These are phyloP conservation scores for Dichotomopilus funicola DNA, from an alignment of 2,329 filamentous ascomycete genomes.

Conservation along the genomic window DNA sequence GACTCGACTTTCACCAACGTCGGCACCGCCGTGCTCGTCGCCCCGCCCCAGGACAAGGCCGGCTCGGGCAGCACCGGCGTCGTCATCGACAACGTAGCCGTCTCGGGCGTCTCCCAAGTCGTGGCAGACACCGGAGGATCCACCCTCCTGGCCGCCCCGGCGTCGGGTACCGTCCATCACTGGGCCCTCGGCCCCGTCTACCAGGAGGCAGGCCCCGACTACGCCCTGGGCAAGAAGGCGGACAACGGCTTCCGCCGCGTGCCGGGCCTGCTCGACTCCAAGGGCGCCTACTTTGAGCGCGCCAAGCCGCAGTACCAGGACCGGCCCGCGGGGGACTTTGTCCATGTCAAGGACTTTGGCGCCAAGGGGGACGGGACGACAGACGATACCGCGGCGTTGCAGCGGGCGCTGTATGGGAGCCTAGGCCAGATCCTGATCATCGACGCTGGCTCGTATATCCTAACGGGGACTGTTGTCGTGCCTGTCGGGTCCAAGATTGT, in stretches of 20 bases:
- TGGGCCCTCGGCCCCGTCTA: constrained; percentile 21
- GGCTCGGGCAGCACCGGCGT: constrained; percentile 26
- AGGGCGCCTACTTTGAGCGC: constrained; percentile 25
- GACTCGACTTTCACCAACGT: background rate
- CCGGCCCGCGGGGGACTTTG: constrained; percentile 8
- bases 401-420: constrained; percentile 32
- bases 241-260: background rate
- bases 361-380: constrained; percentile 60
- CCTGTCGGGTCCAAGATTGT: background rate
- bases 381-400: constrained; percentile 87
- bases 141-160: background rate
- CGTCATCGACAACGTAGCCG: constrained; percentile 48
- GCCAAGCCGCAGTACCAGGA: constrained; percentile 50
- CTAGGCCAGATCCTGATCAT: background rate
- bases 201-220: background rate
- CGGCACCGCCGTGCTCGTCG: background rate
- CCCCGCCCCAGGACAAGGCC: background rate
- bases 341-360: constrained; percentile 50
- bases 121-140: constrained; percentile 16
- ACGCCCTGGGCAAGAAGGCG: constrained; percentile 12
- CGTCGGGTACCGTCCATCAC: constrained; percentile 5
- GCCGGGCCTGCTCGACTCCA: constrained; percentile 1
- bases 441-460: background rate
- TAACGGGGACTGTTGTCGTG: background rate
- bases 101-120: constrained; percentile 34